A percentile compares a stretch with the other conserved stretches of the same genome.
Conservation (phyloP, 208 protist species). For the Leishmania aethiopica region DNA sequence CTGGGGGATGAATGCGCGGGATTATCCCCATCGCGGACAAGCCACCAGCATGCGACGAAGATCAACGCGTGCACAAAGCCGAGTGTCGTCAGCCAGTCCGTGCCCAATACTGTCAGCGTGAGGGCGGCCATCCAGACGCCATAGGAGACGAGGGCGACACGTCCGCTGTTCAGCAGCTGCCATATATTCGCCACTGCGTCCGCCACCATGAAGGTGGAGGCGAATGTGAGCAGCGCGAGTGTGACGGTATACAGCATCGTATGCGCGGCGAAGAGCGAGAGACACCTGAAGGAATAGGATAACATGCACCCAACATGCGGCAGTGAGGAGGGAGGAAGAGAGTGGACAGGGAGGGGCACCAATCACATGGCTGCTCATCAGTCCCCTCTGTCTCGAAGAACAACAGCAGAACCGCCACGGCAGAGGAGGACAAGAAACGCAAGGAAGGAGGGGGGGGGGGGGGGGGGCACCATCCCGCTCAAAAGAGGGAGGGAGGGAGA, state of each 20-base stretch:
- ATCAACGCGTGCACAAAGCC: conserved; percentile 35
- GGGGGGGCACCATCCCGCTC: not conserved
- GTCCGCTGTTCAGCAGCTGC: conserved; percentile 17
- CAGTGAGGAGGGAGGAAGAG: not conserved
- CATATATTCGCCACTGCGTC: conserved; percentile 58
- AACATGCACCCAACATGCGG: not conserved
- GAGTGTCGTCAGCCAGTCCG: conserved; percentile 47
- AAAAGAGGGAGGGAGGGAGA: not conserved
- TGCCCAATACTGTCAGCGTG: conserved; percentile 37
- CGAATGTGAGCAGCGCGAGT: conserved; percentile 44
- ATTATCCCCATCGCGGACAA: conserved; percentile 1
- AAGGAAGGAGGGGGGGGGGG: not conserved
- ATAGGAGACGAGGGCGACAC: conserved; percentile 34
- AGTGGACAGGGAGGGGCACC: not conserved
- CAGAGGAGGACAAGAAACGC: not conserved
- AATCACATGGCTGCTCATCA: not conserved
- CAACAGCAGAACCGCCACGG: not conserved
- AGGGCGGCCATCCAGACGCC: conserved; percentile 41
- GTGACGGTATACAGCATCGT: conserved; percentile 27
- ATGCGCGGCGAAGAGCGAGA: not conserved
- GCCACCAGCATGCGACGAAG: conserved; percentile 35
- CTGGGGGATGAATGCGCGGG: not conserved
- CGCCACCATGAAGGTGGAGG: conserved; percentile 73
- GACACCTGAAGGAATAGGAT: not conserved
- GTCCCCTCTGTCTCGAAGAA: not conserved